Base-by-base conservation (phyloP, 441 rosid species). In the Gossypium laxum region DNA sequence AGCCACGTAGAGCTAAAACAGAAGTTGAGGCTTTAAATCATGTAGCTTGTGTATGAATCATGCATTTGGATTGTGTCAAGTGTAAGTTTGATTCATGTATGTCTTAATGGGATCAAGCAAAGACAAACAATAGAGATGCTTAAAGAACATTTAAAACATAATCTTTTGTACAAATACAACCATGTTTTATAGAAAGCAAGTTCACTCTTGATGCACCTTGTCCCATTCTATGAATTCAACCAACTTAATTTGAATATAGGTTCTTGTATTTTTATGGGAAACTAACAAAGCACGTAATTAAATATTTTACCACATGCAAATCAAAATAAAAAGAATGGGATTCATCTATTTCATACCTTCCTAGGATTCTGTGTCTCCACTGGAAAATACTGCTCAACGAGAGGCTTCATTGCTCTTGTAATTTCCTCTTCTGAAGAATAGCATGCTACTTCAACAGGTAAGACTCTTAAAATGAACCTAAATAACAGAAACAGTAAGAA, bases 401-500 rank as follows among this genome's bases (percentile, higher is more conserved):
- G 83, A 67, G 96, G 89, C 69, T 83, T 82, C 60, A 94, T 89
- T 72, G 94, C 93, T 79, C 75, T 89, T 52, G 91, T 80, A 81
- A 94, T 90, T 71, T 94, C 98, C 81, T 92, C 98, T 78, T 90
- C 99, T 11, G 98, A 92, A 74, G 96, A 81, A 82, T 94, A 94
- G 87, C 97, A 94, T 22, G 98, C 64, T 54, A 83, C 89, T 87
- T 94, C 97, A 78, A 94, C 67, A 5, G 97, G 98, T 67, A 91
- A 48, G 68, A 92, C 82, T 82, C 98, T 88, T 75, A 91, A 81
- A 56, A 92, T 86, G 82, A 89, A 91, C 89, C 98, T 92, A 80
- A 57, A 64, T 1, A 6, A 67, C 34, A 60, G 38, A n/a, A 62
- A 18, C 64, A 57, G 38, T 5, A 55, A 61, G 55, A 56, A 50